A percentile compares a stretch with the other conserved stretches of the same genome.
phyloP scores from a whole-genome alignment of 2,329 filamentous ascomycete species.

The Aquanectria penicillioides region DNA sequence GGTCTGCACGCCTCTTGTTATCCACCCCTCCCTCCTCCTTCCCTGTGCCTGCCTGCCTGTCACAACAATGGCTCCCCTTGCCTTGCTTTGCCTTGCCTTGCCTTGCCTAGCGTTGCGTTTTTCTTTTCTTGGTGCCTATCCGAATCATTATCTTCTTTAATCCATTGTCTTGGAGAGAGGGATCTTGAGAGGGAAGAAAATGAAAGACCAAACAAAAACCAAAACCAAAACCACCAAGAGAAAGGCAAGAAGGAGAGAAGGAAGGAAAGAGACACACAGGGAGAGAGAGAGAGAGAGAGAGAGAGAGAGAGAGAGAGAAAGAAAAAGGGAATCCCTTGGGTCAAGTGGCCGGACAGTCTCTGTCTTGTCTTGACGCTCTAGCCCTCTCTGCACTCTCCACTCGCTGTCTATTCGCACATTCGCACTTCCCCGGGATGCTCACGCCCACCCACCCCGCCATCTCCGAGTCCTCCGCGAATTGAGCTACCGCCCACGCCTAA shows the following conservation, averaged over 20 bases:
- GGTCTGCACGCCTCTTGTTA: too few relatives aligned
- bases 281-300: background rate
- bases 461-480: slow-evolving; percentile 33
- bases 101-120: too few relatives aligned
- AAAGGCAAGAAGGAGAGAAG: background rate
- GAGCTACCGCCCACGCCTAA: slow-evolving; percentile 26
- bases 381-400: slow-evolving; percentile 28
- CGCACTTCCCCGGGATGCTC: slow-evolving; percentile 30
- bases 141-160: too few relatives aligned
- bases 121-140: too few relatives aligned
- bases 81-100: too few relatives aligned
- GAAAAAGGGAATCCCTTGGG: background rate
- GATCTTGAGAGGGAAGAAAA: too few relatives aligned
- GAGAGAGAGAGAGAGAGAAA: background rate
- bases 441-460: slow-evolving; percentile 32
- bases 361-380: slow-evolving; percentile 27
- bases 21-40: background rate
- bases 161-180: too few relatives aligned
- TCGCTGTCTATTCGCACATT: too few relatives aligned
- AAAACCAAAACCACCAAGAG: background rate
- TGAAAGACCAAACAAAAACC: background rate
- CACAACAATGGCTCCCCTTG: too few relatives aligned
- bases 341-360: too few relatives aligned
- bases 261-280: background rate
- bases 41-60: too few relatives aligned